A percentile compares a stretch with the other conserved stretches of the same genome.
Conservation (phyloP, 805 yeast genomes). For the Sugiyamaella qingdaonensis region DNA sequence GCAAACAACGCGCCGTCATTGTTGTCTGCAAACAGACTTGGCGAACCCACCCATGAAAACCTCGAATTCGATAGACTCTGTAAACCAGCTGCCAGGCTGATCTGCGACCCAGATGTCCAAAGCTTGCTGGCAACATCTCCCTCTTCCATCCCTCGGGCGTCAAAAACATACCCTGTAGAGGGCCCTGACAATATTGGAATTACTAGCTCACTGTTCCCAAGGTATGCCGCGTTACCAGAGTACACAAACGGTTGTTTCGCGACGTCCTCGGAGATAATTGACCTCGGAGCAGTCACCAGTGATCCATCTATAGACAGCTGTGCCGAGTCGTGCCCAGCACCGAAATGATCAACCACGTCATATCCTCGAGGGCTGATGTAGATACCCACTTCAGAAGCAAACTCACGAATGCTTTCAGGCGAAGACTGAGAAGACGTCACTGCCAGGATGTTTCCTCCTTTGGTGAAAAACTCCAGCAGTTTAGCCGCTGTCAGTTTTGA, state of each 20-base stretch:
- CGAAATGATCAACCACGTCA: conserved; percentile 62
- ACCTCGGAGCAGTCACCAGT: conserved; percentile 12
- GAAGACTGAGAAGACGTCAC: conserved; percentile 49
- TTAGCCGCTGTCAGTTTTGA: conserved; percentile 41
- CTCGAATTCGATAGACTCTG: conserved; percentile 81
- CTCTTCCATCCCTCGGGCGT: conserved; percentile 35
- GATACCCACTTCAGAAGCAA: conserved; percentile 77
- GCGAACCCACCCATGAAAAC: conserved; percentile 74
- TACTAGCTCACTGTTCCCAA: conserved; percentile 63
- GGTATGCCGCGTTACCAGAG: conserved; percentile 62
- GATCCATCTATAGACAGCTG: conserved; percentile 20
- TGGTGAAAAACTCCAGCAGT: conserved; percentile 55
- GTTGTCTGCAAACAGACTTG: conserved; percentile 43
- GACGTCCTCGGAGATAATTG: background rate
- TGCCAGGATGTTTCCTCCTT: conserved; percentile 73
- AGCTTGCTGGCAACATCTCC: conserved; percentile 38
- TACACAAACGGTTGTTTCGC: conserved; percentile 29
- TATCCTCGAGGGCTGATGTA: conserved; percentile 75
- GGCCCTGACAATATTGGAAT: conserved; percentile 70
- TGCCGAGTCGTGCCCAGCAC: conserved; percentile 28
- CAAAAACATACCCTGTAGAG: conserved; percentile 56
- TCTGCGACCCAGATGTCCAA: conserved; percentile 83
- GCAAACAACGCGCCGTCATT: conserved; percentile 23
- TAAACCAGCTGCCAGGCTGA: conserved; percentile 66
- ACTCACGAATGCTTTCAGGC: conserved; percentile 60